A percentile compares a stretch with the other conserved stretches of the same genome.
phyloP scores from a whole-genome alignment of 805 yeast species.

The Starmerella powellii region DNA sequence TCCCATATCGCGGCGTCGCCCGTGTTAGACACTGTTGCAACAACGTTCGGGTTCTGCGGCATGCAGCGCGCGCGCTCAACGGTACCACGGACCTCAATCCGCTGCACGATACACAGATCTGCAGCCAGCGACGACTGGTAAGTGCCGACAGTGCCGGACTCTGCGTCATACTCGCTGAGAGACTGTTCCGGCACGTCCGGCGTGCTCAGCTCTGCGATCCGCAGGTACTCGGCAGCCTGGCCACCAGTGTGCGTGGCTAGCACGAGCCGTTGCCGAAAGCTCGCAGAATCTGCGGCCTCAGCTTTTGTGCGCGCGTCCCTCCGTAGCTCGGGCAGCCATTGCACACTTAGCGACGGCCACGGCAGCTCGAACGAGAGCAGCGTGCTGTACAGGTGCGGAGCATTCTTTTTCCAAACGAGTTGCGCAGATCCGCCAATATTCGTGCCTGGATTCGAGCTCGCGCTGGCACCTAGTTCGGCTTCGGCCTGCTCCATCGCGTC shows the following conservation, averaged over 20 bases:
- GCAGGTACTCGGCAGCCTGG: slow-evolving; percentile 39
- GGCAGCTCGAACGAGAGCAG: slow-evolving; percentile 42
- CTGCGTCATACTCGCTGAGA: slow-evolving; percentile 31
- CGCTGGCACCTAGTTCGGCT: too few species aligned
- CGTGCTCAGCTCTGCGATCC: slow-evolving; percentile 28
- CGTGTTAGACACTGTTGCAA: slow-evolving; percentile 55
- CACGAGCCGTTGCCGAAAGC: slow-evolving; percentile 33
- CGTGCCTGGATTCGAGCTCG: too few species aligned
- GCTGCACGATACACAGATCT: slow-evolving; percentile 39
- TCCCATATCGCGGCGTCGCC: slow-evolving; percentile 65
- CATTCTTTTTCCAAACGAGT: slow-evolving; percentile 52
- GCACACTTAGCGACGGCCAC: slow-evolving; percentile 53
- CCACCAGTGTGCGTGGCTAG: slow-evolving; percentile 57
- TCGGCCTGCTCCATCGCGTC: too few species aligned
- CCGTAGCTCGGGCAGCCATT: slow-evolving; percentile 49
- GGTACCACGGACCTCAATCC: slow-evolving; percentile 56
- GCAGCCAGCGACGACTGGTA: slow-evolving; percentile 25
- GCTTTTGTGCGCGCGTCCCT: slow-evolving; percentile 10
- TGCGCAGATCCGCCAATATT: too few species aligned
- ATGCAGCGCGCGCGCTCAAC: slow-evolving; percentile 59
- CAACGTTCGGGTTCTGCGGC: slow-evolving; percentile 79
- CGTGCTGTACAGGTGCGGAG: slow-evolving; percentile 44
- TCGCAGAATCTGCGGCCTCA: background rate
- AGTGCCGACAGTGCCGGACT: slow-evolving; percentile 29
- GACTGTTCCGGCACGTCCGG: slow-evolving; percentile 21